These are phyloP conservation scores for Colletotrichum neosansevieriae DNA, from an alignment of 2,329 filamentous ascomycete genomes.

Conservation along the genomic window DNA sequence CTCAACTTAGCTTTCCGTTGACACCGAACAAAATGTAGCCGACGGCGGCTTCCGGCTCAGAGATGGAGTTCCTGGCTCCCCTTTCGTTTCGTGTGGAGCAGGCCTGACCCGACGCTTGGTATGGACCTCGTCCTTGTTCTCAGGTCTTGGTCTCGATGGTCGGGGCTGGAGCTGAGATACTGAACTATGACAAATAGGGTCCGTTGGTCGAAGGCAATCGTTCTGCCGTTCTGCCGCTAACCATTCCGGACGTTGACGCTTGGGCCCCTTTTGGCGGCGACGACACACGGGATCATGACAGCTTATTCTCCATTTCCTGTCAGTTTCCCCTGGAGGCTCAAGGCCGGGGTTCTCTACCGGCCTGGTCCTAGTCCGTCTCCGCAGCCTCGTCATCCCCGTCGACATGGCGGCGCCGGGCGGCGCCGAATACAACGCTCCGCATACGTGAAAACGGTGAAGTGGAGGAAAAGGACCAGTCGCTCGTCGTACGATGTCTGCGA, in stretches of 20 bases:
- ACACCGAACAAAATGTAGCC: slow-evolving; percentile 15
- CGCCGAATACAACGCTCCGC: slow-evolving; percentile 30
- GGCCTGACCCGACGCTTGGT: not conserved
- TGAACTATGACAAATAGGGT: not conserved
- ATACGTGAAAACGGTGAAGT: slow-evolving; percentile 22
- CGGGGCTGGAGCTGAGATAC: not conserved
- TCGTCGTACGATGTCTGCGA: slow-evolving; percentile 30
- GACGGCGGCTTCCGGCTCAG: not conserved
- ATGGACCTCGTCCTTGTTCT: slow-evolving; percentile 9
- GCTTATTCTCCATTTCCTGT: no score
- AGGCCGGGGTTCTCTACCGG: slow-evolving; percentile 13
- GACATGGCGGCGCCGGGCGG: slow-evolving; percentile 25
- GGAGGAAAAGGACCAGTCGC: slow-evolving; percentile 5
- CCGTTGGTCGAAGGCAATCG: not conserved
- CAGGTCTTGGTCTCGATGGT: not conserved
- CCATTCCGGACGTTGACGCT: slow-evolving; percentile 23
- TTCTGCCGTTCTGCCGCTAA: slow-evolving; percentile 21
- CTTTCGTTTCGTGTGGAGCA: slow-evolving; percentile 4
- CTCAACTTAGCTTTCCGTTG: slow-evolving; percentile 4
- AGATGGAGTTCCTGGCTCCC: slow-evolving; percentile 1
- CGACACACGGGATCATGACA: slow-evolving; percentile 8
- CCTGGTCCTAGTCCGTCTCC: slow-evolving; percentile 28
- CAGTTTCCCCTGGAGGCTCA: not conserved
- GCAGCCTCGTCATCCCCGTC: slow-evolving; percentile 30
- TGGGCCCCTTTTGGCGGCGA: slow-evolving; percentile 26